These are phyloP conservation scores for Geosmithia flava DNA, from an alignment of 2,329 filamentous ascomycete species.

Conservation along the genomic window DNA sequence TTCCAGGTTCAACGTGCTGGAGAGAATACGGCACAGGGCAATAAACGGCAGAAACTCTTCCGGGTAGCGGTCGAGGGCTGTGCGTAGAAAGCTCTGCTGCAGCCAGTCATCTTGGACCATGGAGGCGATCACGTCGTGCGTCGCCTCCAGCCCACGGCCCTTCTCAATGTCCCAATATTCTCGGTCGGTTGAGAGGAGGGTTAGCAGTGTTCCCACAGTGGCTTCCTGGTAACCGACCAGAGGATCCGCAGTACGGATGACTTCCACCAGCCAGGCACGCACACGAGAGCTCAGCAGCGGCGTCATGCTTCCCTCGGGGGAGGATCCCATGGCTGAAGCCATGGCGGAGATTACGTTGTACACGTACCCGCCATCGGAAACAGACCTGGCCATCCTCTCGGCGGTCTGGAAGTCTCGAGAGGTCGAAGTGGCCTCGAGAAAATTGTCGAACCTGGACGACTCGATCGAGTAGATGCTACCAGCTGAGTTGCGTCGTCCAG, in stretches of 20 bases:
- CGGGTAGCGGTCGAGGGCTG: constrained; percentile 68
- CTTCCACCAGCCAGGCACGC: constrained; percentile 53
- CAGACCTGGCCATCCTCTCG: constrained; percentile 34
- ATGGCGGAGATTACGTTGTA: constrained; percentile 42
- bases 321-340: constrained; percentile 31
- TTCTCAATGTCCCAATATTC: constrained; percentile 40
- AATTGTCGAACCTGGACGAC: constrained; percentile 44
- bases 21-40: constrained; percentile 55
- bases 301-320: constrained; percentile 33
- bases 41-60: constrained; percentile 76
- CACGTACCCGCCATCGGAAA: constrained; percentile 36
- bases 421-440: constrained; percentile 35
- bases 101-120: constrained; percentile 28
- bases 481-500: constrained; percentile 38
- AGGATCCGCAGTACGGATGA: constrained; percentile 55
- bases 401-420: constrained; percentile 39
- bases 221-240: constrained; percentile 63
- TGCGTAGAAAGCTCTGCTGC: constrained; percentile 47
- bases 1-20: constrained; percentile 16
- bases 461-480: constrained; percentile 52
- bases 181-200: constrained; percentile 45
- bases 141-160: constrained; percentile 14
- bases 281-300: constrained; percentile 48
- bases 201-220: constrained; percentile 52
- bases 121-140: constrained; percentile 18